Conservation (phyloP, 2,329 filamentous ascomycete species). For the Fusarium aywerte region DNA sequence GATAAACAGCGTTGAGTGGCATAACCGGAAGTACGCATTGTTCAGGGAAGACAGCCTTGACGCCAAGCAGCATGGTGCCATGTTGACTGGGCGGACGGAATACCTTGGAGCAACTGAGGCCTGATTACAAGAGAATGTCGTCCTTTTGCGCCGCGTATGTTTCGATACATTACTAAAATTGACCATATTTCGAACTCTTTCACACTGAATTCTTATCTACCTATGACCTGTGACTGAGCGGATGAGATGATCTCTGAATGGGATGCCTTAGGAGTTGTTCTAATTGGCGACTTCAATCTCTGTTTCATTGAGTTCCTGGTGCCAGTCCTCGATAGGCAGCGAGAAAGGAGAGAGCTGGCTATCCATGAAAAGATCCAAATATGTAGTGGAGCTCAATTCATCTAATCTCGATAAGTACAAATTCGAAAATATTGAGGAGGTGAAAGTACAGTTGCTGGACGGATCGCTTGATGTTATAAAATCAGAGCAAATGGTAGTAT, state of each 20-base stretch:
- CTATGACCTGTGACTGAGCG: no score
- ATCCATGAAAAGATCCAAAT: not conserved
- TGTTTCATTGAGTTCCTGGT: not conserved
- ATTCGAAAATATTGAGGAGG: not conserved
- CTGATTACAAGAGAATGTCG: not conserved
- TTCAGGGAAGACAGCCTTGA: slow-evolving; percentile 34
- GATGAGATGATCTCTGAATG: no score
- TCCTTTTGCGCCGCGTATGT: not conserved
- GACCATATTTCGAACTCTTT: not conserved
- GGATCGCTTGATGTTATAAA: not conserved
- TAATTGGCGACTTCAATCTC: not conserved
- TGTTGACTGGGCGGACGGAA: slow-evolving; percentile 27
- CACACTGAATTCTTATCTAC: not conserved
- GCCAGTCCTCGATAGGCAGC: not conserved
- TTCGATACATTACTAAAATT: not conserved
- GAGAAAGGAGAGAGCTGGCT: not conserved
- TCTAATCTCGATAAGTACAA: not conserved
- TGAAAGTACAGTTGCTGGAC: not conserved
- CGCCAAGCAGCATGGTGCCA: slow-evolving; percentile 26
- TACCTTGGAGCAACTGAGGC: slow-evolving; percentile 19
- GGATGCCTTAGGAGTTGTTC: not conserved
- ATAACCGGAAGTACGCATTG: slow-evolving; percentile 37
- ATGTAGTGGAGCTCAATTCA: not conserved
- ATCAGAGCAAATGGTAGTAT: not conserved
- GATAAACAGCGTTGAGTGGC: slow-evolving; percentile 37